phyloP scores from a whole-genome alignment of 1,139 yeast genomes.

The Sugiyamaella novakii region DNA sequence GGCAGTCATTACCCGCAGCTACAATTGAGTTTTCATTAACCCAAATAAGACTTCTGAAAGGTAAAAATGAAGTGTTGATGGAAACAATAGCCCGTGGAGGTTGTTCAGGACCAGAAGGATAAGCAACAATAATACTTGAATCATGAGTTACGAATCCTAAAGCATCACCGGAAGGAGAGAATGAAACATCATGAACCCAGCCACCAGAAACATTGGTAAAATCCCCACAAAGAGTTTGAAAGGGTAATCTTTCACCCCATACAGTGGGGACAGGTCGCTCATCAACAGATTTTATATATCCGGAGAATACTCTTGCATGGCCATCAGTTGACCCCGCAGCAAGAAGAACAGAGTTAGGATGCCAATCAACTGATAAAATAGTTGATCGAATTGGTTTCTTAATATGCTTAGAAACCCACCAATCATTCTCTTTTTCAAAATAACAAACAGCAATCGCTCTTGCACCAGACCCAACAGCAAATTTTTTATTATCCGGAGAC shows the following conservation, averaged over 20 bases:
- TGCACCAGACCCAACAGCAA: slow-evolving; percentile 97
- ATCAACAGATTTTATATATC: slow-evolving; percentile 88
- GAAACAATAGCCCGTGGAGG: slow-evolving; percentile 49
- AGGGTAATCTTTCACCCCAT: slow-evolving; percentile 96
- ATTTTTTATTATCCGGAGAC: slow-evolving; percentile 91
- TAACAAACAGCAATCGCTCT: slow-evolving; percentile 93
- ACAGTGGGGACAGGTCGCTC: slow-evolving; percentile 74
- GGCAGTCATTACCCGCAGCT: slow-evolving; percentile 93
- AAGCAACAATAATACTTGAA: slow-evolving; percentile 72
- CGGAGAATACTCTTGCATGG: slow-evolving; percentile 91
- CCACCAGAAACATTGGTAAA: slow-evolving; percentile 75
- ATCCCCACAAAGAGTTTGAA: slow-evolving; percentile 91
- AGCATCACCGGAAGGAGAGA: slow-evolving; percentile 77
- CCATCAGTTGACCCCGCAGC: slow-evolving; percentile 96
- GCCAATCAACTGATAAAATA: slow-evolving; percentile 87
- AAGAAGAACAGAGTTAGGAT: slow-evolving; percentile 84
- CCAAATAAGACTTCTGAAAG: slow-evolving; percentile 77
- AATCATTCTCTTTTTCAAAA: slow-evolving; percentile 92
- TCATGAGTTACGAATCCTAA: slow-evolving; percentile 82
- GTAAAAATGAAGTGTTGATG: slow-evolving; percentile 74
- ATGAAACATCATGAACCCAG: slow-evolving; percentile 91
- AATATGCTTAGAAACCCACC: slow-evolving; percentile 99
- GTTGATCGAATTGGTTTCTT: slow-evolving; percentile 92
- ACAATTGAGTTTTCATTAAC: slow-evolving; percentile 64
- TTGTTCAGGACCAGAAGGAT: slow-evolving; percentile 72